Evolutionary conservation across 2,329 filamentous ascomycete genomes (phyloP).

Genomic region (Aspergillus tanneri): DNA sequence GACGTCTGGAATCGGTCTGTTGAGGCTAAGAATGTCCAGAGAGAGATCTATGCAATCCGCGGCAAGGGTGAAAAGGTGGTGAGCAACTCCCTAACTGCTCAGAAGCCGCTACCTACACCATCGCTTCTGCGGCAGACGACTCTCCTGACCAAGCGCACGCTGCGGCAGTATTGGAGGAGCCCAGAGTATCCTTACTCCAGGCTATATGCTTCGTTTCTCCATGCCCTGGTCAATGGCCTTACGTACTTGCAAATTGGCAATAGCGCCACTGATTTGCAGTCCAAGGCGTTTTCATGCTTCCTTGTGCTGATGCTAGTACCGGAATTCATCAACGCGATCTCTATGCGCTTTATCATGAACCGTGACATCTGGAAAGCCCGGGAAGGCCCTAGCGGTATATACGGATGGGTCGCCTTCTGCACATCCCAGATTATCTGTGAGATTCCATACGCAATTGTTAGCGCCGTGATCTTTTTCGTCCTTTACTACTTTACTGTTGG

Average conservation of each 20-base stretch:
- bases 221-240: conserved; percentile 71
- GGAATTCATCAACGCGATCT: conserved; percentile 66
- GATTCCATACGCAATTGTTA: conserved; percentile 64
- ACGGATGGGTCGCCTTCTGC: conserved; percentile 69
- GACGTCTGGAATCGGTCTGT: conserved; percentile 64
- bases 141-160: conserved; percentile 66
- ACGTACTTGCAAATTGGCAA: conserved; percentile 68
- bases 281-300: conserved; percentile 67
- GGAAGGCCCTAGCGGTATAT: conserved; percentile 68
- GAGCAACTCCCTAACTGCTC: conserved; percentile 25
- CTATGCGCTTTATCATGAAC: conserved; percentile 70
- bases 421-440: conserved; percentile 68
- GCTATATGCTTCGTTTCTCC: conserved; percentile 64
- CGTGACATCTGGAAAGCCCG: conserved; percentile 66
- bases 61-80: conserved; percentile 45
- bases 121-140: conserved; percentile 59
- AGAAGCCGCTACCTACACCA: conserved; percentile 26
- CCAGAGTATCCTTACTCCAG: conserved; percentile 73
- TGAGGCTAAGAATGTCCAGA: conserved; percentile 56
- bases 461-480: conserved; percentile 63
- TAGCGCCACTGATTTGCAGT: conserved; percentile 65
- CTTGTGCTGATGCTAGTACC: conserved; percentile 62
- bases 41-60: conserved; percentile 62
- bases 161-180: conserved; percentile 69
- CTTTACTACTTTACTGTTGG: conserved; percentile 73